Percentiles rank a stretch among this genome's conserved stretches.
These are phyloP conservation scores for Pythium sukuiense DNA, from an alignment of 352 stramenopile species.

Conservation along the genomic window DNA sequence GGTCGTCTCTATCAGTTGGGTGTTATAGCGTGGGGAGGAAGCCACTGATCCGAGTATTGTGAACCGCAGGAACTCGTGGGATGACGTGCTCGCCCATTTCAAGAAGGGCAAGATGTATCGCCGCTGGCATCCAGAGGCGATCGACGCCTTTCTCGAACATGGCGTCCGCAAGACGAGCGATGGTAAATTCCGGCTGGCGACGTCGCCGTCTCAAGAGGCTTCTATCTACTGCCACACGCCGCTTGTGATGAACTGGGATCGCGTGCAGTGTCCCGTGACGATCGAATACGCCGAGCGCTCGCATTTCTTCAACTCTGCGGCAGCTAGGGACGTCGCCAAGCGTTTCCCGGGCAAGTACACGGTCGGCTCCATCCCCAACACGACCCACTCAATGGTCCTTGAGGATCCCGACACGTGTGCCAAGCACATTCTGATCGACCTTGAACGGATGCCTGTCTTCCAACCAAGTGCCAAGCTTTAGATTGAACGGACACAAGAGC, in stretches of 20 bases:
- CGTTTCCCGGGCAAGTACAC: slow-evolving; percentile 7
- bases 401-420: slow-evolving; percentile 32
- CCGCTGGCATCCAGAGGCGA: slow-evolving; percentile 16
- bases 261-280: slow-evolving; percentile 16
- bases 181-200: slow-evolving; percentile 17
- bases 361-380: slow-evolving; percentile 17
- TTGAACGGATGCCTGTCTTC: slow-evolving; percentile 18
- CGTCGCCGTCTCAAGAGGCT: slow-evolving; percentile 14
- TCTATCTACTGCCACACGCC: slow-evolving; percentile 25
- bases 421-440: slow-evolving; percentile 35
- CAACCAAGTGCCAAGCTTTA: slow-evolving; percentile 11
- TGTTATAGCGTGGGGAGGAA: no score
- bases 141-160: slow-evolving; percentile 14
- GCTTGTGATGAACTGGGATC: slow-evolving; percentile 14
- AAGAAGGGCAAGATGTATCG: slow-evolving; percentile 9
- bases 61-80: slow-evolving; percentile 20
- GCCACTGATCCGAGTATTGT: neutral
- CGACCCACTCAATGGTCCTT: slow-evolving; percentile 27
- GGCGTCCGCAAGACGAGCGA: slow-evolving; percentile 15
- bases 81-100: slow-evolving; percentile 15
- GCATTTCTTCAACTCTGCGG: slow-evolving; percentile 21
- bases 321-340: neutral
- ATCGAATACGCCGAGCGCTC: slow-evolving; percentile 21
- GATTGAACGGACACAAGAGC: neutral
- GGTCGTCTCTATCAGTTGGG: no score